Base-by-base conservation (phyloP, 805 yeast species). In the Lachancea kluyveri region DNA sequence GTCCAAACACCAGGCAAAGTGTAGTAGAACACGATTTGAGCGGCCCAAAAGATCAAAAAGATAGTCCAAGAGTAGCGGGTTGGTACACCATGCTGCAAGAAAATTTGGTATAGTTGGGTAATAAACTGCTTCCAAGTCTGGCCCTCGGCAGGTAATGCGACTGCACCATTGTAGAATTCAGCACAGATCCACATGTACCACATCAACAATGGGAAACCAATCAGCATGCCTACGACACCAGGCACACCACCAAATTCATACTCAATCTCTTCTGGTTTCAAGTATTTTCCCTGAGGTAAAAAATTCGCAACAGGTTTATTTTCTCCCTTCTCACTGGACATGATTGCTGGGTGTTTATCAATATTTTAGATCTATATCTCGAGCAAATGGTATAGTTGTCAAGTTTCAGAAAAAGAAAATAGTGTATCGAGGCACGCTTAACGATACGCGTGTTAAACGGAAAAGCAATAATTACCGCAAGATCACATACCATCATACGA, bases 101-200 rank as follows among this genome's bases (percentile, higher is more conserved):
- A 68, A 33, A 70, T 54, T 11, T 45, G 61, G 50, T 62, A 66
- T 42, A 74, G 55, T 36, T 65, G 69, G 28, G 35, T 39, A 8
- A 68, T 36, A 48, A 74, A 86, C 2, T 61, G 70, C 15, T 36
- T 18, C 74, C 72, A 79, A 23, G 65, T 59, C 20, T 68, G 68
- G 6, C 71, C 48, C 57, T 81, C 75, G 30, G 64, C 76, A 3
- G 96, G 96, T 57, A 68, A 61, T 15, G 95, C 86, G 17, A 84
- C 68, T 29, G 64, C 51, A 2, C 95, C 95, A 41, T 65, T 65
- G 60, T 86, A 85, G 57, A 80, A 87, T 40, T 74, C 72, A 31
- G 92, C 90, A 49, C 86, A 72, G 33, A 90, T 77, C 94, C 95
- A 90, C 92, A 92, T 81, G 62, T 92, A 92, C 70, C 80, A 85